These are phyloP conservation scores for Aureobasidium sp. DNA, from an alignment of 2,329 filamentous ascomycete genomes.

Conservation along the genomic window DNA sequence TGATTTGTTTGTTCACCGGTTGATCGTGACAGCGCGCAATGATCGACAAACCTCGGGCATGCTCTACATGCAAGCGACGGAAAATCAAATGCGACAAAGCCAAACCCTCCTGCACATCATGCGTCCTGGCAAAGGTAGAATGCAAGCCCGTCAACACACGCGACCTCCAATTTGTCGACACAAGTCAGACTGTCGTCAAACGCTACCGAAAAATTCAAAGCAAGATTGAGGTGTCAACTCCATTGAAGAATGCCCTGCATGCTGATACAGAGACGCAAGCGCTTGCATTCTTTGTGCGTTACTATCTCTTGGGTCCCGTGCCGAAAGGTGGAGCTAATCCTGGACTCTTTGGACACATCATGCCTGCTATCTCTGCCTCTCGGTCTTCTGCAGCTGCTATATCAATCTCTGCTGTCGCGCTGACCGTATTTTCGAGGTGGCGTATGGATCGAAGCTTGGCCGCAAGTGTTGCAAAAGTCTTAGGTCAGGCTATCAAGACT, in stretches of 20 bases:
- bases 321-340: background rate
- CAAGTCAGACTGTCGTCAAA: background rate
- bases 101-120: background rate
- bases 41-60: background rate
- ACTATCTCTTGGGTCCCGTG: background rate
- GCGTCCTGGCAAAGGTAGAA: background rate
- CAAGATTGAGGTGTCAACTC: background rate
- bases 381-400: background rate
- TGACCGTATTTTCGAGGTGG: conserved; percentile 1
- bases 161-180: background rate
- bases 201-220: background rate
- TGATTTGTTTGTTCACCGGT: background rate
- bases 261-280: conserved; percentile 1
- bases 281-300: background rate
- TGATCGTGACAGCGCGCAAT: background rate
- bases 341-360: background rate
- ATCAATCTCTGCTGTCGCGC: background rate
- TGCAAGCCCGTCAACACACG: background rate
- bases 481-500: background rate
- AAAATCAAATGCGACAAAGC: background rate
- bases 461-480: background rate
- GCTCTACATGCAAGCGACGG: conserved; percentile 1
- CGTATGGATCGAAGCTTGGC: background rate
- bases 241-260: background rate
- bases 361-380: background rate